Evolutionary conservation across 176 grass and related monocot species (phyloP), one percentile per base, ranked within the genome.

Genomic region (Pontederia paniculata): DNA sequence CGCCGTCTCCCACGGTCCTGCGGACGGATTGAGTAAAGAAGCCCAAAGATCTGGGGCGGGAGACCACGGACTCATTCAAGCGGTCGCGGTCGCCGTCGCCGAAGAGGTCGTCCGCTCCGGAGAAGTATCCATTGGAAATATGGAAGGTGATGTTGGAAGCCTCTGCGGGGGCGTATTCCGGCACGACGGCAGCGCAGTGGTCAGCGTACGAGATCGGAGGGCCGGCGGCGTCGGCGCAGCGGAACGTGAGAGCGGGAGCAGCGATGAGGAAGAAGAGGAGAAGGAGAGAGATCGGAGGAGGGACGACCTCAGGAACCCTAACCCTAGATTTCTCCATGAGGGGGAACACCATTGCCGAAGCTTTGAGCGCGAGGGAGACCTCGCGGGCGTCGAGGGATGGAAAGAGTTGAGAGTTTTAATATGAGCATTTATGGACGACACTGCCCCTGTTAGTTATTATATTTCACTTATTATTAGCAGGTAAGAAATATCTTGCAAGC

Each of bases 121-220:
- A 60, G 73, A 86, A 89, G 74, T 83, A 83, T 9, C 91, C 91
- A 21, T 57, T 58, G 69, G 76, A 65, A 49, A 96, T 60, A 50
- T 73, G 82, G 12, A 83, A 64, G 52, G 45, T 17, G 50, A 9
- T 45, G 49, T 45, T 9, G 8, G 15, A 23, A 41, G 25, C 20
- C 5, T 41, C 75, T 4, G 48, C 50, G 9, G 46, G 43, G 57
- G 9, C 18, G 19, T 66, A 23, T 78, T 84, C 80, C 4, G 65
- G 54, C 14, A 68, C 55, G 20, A 57, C 49, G 25, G 57, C 57
- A 23, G 68, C 42, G 71, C 85, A 96, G 45, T 78, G 74, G 13
- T 21, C 65, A 49, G 91, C 23, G 75, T 89, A 89, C 13, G 74
- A 2, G 48, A 60, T 45, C 12, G 28, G 12, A 5, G 46, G 16